Evolutionary conservation across 768 basidiomycete species (phyloP).

Genomic region (Russula dissimulans): DNA sequence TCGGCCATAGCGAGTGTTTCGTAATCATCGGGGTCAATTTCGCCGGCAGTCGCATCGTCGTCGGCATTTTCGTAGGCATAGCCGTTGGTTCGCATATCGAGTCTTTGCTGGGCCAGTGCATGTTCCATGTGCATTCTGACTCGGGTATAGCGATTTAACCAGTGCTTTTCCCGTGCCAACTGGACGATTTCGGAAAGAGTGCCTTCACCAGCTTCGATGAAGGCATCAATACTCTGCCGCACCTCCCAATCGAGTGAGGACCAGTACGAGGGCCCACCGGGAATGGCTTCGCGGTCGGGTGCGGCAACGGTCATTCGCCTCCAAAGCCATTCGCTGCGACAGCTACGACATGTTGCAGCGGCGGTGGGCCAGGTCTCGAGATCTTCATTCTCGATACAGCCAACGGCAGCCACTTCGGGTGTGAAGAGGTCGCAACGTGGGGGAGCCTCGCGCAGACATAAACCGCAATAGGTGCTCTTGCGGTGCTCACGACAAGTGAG

Average conservation of each 20-base stretch:
- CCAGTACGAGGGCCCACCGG: constrained; percentile 30
- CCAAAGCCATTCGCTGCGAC: constrained; percentile 61
- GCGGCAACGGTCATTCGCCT: constrained; percentile 39
- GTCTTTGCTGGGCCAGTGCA: constrained; percentile 47
- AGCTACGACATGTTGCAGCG: constrained; percentile 58
- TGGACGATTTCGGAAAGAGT: constrained; percentile 49
- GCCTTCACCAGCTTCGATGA: constrained; percentile 66
- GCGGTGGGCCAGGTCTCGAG: constrained; percentile 56
- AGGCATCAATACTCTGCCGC: constrained; percentile 57
- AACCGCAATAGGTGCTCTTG: constrained; percentile 51
- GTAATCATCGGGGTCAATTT: constrained; percentile 20
- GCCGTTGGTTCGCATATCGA: constrained; percentile 29
- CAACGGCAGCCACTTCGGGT: constrained; percentile 28
- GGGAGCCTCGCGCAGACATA: constrained; percentile 60
- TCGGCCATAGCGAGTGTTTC: constrained; percentile 34
- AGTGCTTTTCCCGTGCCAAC: constrained; percentile 60
- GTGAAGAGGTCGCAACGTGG: constrained; percentile 28
- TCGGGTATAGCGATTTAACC: constrained; percentile 58
- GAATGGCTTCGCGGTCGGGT: constrained; percentile 48
- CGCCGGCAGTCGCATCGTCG: constrained; percentile 21
- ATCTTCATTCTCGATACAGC: constrained; percentile 63
- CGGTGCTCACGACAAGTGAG: constrained; percentile 57
- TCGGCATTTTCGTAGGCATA: constrained; percentile 27
- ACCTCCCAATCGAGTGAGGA: constrained; percentile 52
- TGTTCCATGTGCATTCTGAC: constrained; percentile 58